A percentile compares a stretch with the other conserved stretches of the same genome.
Evolutionary conservation across 2,329 filamentous ascomycete genomes (phyloP).

Genomic region (Penicillium sp.): DNA sequence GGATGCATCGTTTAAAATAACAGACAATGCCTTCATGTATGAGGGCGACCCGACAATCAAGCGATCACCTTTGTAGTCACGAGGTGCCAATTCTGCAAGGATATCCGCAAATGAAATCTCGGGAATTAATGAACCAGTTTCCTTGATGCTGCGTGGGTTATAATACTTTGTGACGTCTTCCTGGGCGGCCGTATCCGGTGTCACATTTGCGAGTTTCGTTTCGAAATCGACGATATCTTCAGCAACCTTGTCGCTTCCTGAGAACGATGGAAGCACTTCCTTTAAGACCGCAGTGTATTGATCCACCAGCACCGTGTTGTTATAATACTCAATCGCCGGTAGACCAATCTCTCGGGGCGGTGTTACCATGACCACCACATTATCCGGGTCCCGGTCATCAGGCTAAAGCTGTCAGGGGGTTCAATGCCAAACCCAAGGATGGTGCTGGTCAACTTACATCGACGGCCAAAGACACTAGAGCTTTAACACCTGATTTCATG

Average conservation of each 20-base stretch:
- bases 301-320: conserved; percentile 49
- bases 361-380: conserved; percentile 46
- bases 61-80: conserved; percentile 47
- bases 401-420: conserved; percentile 29
- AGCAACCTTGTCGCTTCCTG: conserved; percentile 25
- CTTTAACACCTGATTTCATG: conserved; percentile 33
- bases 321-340: conserved; percentile 58
- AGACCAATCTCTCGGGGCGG: conserved; percentile 51
- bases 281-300: conserved; percentile 48
- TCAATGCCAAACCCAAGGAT: background rate
- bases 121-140: conserved; percentile 53
- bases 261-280: conserved; percentile 40
- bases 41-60: conserved; percentile 57
- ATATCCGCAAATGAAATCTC: conserved; percentile 52
- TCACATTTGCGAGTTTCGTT: conserved; percentile 55
- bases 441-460: conserved; percentile 25
- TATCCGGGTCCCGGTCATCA: conserved; percentile 54
- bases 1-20: conserved; percentile 51
- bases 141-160: conserved; percentile 56
- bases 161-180: conserved; percentile 63
- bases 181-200: conserved; percentile 54
- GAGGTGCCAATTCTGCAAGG: conserved; percentile 50
- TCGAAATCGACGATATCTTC: conserved; percentile 54
- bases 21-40: conserved; percentile 56
- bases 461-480: conserved; percentile 31